Base-by-base conservation (phyloP, 768 basidiomycete genomes). In the Mycena capillaripes region DNA sequence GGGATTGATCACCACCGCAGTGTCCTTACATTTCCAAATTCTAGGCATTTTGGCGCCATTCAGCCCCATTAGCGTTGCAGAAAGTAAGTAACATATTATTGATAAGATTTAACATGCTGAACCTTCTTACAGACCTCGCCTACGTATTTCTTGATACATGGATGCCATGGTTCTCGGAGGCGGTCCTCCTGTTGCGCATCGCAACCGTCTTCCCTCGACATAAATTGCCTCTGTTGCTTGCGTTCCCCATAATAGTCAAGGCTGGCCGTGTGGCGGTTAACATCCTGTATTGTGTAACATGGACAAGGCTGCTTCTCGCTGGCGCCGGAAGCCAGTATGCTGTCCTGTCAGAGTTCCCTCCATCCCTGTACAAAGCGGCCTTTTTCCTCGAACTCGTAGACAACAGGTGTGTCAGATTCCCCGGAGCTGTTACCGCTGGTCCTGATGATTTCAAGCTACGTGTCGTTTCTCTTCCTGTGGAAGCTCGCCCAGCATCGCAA, bases 381-480 rank as follows among this genome's bases (percentile, higher is more conserved):
- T 25, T 59, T 36, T 10, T 50, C 9, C 27, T 67, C 57, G 66
- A 67, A 23, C 66, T 67, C 12, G 40, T n/a, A 5, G 66, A 67
- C 27, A 67, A 67, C 27, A 50, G 57, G 66, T 67, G 19, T 27
- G 56, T n/a, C 52, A 34, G 53, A 32, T 32, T 34, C 19, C 6
- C 19, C 23, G 36, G 6, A 30, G 21, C 23, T 17, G 0, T 30
- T 32, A 32, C 16, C 16, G 40, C 29, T 14, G 52, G 17, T 34
- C 7, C 27, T 53, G 27, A 53, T 14, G 17, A 6, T 29, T 27
- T 57, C n/a, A 30, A 66, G 64, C 29, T 66, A 66, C 21, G 53
- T 56, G 11, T 66, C 64, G 21, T 66, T 25, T 34, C 52, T 66
- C 29, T 66, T 66, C 30, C 19, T 66, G 25, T 66, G 64, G 64